Evolutionary conservation across 345 rosid species (phyloP), one percentile per base, ranked within the genome.

Genomic region (Corchorus olitorius): DNA sequence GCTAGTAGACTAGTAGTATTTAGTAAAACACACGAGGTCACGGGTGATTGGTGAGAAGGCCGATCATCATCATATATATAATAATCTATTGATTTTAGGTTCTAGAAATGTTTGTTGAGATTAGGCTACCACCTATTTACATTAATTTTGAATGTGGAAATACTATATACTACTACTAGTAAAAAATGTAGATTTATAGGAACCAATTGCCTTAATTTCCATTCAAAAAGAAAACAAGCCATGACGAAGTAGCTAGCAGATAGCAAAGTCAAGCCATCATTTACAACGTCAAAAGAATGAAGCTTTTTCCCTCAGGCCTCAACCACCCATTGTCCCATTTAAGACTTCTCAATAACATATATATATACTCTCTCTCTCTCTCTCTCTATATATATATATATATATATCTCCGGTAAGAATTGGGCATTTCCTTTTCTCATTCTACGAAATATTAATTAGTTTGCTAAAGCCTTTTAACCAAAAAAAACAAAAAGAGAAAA

Each of bases 71-170:
- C n/a, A n/a, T n/a, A n/a, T n/a, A n/a, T 7, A 4, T 41, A 6
- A 6, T 5, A 5, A 6, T 5, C 7, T 15, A 34, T 62, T 7
- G 45, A 62, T 62, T 10, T 39, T 1, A 16, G 49, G 5, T 41
- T 59, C 16, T 48, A 35, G 76, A 56, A 71, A 50, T 22, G 56
- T 55, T 77, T 15, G 75, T 61, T 77, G 70, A 70, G 55, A 59
- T 61, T 77, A 46, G 68, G 75, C 74, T 16, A 60, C 4, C 56
- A 19, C 19, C 45, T 14, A 27, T 27, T 27, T 27, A 27, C 27
- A 27, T 27, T 0, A 27, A 27, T 27, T 27, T 27, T 27, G 27
- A 27, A 27, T 27, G 27, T 27, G 27, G 27, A 27, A 1, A 27
- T 27, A 0, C 27, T 27, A 27, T 27, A 27, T 27, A 27, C 27